Evolutionary conservation across 805 yeast genomes (phyloP).

Genomic region (Jamesozyma piceae): DNA sequence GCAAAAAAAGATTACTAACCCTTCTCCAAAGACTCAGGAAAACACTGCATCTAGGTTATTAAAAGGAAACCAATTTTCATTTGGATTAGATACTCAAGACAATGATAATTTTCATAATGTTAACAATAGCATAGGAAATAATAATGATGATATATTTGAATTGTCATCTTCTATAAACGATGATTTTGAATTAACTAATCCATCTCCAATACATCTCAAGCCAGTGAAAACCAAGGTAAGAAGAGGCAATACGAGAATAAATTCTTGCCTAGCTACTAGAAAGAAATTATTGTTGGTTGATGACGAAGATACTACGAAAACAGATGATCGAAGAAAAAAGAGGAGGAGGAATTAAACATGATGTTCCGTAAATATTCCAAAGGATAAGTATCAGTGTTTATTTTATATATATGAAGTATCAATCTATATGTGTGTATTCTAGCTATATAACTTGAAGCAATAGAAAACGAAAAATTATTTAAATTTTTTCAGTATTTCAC

Average conservation of each 20-base stretch:
- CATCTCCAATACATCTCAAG: conserved; percentile 23
- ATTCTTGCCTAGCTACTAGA: conserved; percentile 11
- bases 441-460: background rate
- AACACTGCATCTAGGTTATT: background rate
- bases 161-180: conserved; percentile 26
- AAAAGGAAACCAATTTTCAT: background rate
- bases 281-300: conserved; percentile 27
- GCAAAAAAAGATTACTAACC: background rate
- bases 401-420: background rate
- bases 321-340: conserved; percentile 11
- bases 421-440: background rate
- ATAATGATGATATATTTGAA: conserved; percentile 23
- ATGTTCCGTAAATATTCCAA: too few species aligned
- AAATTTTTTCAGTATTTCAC: conserved; percentile 37
- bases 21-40: background rate
- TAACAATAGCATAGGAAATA: background rate
- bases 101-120: background rate
- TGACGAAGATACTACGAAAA: conserved; percentile 15
- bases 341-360: conserved; percentile 1
- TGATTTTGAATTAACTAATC: conserved; percentile 26
- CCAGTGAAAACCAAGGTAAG: conserved; percentile 9
- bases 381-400: background rate
- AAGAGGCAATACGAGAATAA: conserved; percentile 7
- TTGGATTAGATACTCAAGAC: background rate
- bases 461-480: background rate